Percentiles rank a stretch among this genome's conserved stretches.
Evolutionary conservation across 257 asterid genomes (phyloP).

Genomic region (Ocimum tenuiflorum): DNA sequence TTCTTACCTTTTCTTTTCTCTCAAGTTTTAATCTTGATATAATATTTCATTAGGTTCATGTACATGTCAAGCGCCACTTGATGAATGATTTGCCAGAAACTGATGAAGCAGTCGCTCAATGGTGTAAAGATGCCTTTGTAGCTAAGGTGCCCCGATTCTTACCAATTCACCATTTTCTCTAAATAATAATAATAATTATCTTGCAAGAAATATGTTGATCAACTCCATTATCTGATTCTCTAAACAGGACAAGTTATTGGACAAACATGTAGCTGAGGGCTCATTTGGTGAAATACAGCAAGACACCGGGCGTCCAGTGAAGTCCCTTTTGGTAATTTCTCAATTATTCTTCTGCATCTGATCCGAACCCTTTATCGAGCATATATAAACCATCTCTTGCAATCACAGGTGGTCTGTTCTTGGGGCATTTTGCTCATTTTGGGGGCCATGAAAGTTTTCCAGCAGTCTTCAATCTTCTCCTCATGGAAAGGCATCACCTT

Average conservation of each 20-base stretch:
- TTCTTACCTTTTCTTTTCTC: too few species aligned
- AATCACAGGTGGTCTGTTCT: slow-evolving; percentile 62
- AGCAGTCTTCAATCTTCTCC: slow-evolving; percentile 52
- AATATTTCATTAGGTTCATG: slow-evolving; percentile 55
- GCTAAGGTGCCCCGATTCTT: slow-evolving; percentile 54
- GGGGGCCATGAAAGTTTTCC: slow-evolving; percentile 54
- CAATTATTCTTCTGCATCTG: too few species aligned
- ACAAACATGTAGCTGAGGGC: slow-evolving; percentile 53
- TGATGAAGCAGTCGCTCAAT: slow-evolving; percentile 68
- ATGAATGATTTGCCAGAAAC: slow-evolving; percentile 78
- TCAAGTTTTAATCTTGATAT: too few species aligned
- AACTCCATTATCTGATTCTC: too few species aligned
- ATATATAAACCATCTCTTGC: slow-evolving; percentile 9
- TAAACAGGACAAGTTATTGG: slow-evolving; percentile 25
- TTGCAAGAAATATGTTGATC: too few species aligned
- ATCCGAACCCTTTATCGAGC: not conserved
- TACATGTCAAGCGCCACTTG: slow-evolving; percentile 67
- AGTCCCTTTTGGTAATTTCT: slow-evolving; percentile 62
- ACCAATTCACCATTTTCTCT: not conserved
- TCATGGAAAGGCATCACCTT: slow-evolving; percentile 78
- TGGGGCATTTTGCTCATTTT: slow-evolving; percentile 58
- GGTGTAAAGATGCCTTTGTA: slow-evolving; percentile 76
- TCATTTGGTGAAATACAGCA: slow-evolving; percentile 56
- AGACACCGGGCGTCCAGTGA: slow-evolving; percentile 66
- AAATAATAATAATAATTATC: too few species aligned